phyloP scores from a whole-genome alignment of 371 early-diverging fungal species.

The Mortierella sp. region DNA sequence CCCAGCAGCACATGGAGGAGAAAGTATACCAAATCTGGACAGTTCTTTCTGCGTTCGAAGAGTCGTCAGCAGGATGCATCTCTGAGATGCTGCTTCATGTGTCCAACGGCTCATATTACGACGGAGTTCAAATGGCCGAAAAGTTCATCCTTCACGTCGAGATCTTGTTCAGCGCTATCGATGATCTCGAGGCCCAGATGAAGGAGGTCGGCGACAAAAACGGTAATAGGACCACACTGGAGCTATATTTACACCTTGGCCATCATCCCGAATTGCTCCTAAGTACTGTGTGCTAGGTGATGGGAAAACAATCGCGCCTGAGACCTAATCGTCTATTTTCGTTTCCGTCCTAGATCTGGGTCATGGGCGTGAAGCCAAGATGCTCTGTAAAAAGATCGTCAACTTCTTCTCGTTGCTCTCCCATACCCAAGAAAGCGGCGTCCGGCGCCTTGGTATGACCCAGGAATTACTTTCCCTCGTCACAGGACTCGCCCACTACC shows the following conservation, averaged over 20 bases:
- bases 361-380: slow-evolving; percentile 89
- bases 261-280: neutral
- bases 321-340: slow-evolving; percentile 4
- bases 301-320: neutral
- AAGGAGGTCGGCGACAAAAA: slow-evolving; percentile 67
- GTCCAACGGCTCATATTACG: slow-evolving; percentile 85
- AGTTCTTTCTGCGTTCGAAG: slow-evolving; percentile 95
- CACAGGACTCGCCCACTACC: slow-evolving; percentile 92
- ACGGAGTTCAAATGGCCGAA: slow-evolving; percentile 91
- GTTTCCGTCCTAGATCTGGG: slow-evolving; percentile 63
- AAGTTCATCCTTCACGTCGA: slow-evolving; percentile 95
- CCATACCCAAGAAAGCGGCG: slow-evolving; percentile 79
- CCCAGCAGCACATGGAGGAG: slow-evolving; percentile 82
- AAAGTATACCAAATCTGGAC: slow-evolving; percentile 94
- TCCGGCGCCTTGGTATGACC: slow-evolving; percentile 80
- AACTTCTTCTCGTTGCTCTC: slow-evolving; percentile 93
- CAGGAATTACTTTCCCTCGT: slow-evolving; percentile 93
- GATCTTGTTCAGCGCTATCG: slow-evolving; percentile 92
- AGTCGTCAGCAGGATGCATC: slow-evolving; percentile 96
- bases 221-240: slow-evolving; percentile 31
- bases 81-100: slow-evolving; percentile 96
- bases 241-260: neutral
- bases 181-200: slow-evolving; percentile 81
- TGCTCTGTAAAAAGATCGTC: slow-evolving; percentile 92
- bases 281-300: neutral